Percentiles rank a stretch among this genome's conserved stretches.
Conservation (phyloP, 257 asterid genomes). For the Jacaranda mimosifolia region DNA sequence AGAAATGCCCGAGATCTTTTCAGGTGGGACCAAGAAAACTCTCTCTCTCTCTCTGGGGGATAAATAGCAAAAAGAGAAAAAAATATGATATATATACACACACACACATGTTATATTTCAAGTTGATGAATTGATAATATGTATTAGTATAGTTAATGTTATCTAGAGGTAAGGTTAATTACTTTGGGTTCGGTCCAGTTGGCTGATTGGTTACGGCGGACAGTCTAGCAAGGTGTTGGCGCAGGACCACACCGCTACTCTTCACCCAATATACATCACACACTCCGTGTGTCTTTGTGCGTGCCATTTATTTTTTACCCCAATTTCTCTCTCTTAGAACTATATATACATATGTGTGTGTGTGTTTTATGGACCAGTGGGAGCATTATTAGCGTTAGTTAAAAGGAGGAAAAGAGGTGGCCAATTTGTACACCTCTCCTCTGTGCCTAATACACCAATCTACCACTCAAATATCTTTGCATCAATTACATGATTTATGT, state of each 20-base stretch:
- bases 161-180: background rate
- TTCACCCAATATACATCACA: background rate
- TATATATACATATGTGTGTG: background rate
- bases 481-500: background rate
- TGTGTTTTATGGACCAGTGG: conserved; percentile 49
- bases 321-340: background rate
- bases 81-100: background rate
- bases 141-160: conserved; percentile 10
- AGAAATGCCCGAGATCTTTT: background rate
- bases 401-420: conserved; percentile 24
- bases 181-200: conserved; percentile 3
- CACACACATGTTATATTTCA: background rate
- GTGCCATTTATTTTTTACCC: background rate
- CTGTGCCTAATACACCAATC: background rate
- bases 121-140: background rate
- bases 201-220: conserved; percentile 35
- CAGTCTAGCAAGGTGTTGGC: conserved; percentile 38
- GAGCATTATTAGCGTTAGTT: conserved; percentile 35
- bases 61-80: too few species aligned
- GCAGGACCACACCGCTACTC: conserved; percentile 51
- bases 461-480: background rate
- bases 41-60: too few species aligned
- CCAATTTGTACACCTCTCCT: conserved; percentile 33
- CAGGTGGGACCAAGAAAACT: background rate
- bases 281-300: background rate